Percentiles rank a stretch among this genome's conserved stretches.
phyloP scores from a whole-genome alignment of 2,329 filamentous ascomycete genomes.

The Allantophomopsis cytisporea region DNA sequence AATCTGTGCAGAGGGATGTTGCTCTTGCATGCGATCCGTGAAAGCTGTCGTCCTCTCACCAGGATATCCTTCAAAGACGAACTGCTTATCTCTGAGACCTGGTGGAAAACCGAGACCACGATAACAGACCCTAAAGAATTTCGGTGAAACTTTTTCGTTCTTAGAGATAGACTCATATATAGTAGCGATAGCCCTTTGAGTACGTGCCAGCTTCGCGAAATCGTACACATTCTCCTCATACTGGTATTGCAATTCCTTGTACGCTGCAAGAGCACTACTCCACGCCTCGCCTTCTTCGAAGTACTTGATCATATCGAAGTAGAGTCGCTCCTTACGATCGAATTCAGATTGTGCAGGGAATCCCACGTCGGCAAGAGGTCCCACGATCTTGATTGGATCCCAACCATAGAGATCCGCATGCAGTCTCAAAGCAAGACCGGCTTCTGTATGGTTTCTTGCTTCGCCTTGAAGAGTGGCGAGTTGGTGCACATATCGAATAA shows the following conservation, averaged over 20 bases:
- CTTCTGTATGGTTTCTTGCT: slow-evolving; percentile 70
- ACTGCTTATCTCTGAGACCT: slow-evolving; percentile 76
- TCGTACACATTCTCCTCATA: slow-evolving; percentile 87
- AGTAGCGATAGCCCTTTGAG: slow-evolving; percentile 79
- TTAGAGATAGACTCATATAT: slow-evolving; percentile 83
- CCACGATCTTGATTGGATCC: slow-evolving; percentile 58
- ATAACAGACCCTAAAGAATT: slow-evolving; percentile 87
- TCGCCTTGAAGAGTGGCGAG: slow-evolving; percentile 66
- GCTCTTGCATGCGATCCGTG: slow-evolving; percentile 81
- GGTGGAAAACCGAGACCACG: slow-evolving; percentile 78
- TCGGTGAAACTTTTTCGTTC: slow-evolving; percentile 62
- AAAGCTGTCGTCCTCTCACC: slow-evolving; percentile 70
- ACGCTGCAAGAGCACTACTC: slow-evolving; percentile 76
- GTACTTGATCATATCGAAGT: slow-evolving; percentile 88
- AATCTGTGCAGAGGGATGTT: slow-evolving; percentile 77
- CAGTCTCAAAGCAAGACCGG: slow-evolving; percentile 74
- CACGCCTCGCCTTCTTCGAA: slow-evolving; percentile 93
- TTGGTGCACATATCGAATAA: slow-evolving; percentile 90
- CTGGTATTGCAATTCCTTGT: slow-evolving; percentile 81
- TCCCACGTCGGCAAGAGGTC: slow-evolving; percentile 56
- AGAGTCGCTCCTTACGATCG: slow-evolving; percentile 82
- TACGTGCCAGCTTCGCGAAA: slow-evolving; percentile 79
- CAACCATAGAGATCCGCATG: slow-evolving; percentile 90
- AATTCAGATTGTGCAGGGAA: slow-evolving; percentile 78
- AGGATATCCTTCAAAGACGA: slow-evolving; percentile 74